Evolutionary conservation across 768 basidiomycete genomes (phyloP).

Genomic region (Cyathus striatus): DNA sequence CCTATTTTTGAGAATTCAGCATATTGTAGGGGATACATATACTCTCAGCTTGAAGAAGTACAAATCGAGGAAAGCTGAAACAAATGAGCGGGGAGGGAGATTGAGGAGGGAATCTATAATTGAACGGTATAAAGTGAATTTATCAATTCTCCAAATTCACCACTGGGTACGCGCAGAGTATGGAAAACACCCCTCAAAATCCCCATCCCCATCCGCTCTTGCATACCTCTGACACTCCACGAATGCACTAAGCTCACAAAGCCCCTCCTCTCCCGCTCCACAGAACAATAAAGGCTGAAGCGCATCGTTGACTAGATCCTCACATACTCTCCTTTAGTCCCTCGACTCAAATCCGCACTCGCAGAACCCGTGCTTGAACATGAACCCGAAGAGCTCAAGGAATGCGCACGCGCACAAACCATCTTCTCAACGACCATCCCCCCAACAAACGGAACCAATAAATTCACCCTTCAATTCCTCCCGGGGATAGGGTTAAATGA

Average conservation of each 20-base stretch:
- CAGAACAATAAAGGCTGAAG: conserved; percentile 62
- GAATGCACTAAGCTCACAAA: conserved; percentile 65
- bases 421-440: conserved; percentile 74
- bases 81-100: too few species aligned
- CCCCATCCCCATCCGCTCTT: conserved; percentile 60
- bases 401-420: too few species aligned
- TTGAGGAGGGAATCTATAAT: too few species aligned
- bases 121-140: too few species aligned
- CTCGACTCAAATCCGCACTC: too few species aligned
- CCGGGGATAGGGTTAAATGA: conserved; percentile 56
- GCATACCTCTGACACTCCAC: conserved; percentile 71
- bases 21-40: too few species aligned
- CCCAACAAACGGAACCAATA: conserved; percentile 70
- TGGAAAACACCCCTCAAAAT: conserved; percentile 60
- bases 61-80: too few species aligned
- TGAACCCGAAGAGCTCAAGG: background rate
- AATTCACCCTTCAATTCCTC: conserved; percentile 49
- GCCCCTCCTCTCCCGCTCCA: conserved; percentile 40
- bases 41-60: too few species aligned
- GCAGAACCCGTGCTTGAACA: too few species aligned
- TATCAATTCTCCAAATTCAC: too few species aligned
- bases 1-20: too few species aligned
- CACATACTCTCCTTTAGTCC: conserved; percentile 36
- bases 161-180: too few species aligned
- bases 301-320: conserved; percentile 76